A percentile compares a stretch with the other conserved stretches of the same genome.
Conservation (phyloP, 352 stramenopile genomes). For the Globisporangium orthogonon region DNA sequence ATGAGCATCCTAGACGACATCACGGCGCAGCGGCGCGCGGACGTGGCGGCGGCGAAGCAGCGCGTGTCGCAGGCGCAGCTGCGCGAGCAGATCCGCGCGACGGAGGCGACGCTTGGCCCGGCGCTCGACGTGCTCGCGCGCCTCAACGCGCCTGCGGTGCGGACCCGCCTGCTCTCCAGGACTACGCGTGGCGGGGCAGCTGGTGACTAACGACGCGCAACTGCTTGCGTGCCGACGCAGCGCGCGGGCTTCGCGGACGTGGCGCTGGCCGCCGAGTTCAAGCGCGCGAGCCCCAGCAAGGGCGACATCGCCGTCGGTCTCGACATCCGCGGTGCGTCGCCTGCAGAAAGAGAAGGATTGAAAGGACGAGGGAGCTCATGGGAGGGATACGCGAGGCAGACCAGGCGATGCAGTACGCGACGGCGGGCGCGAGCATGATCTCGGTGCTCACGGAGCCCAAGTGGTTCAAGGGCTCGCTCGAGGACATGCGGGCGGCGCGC, state of each 20-base stretch:
- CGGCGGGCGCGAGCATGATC: slow-evolving; percentile 93
- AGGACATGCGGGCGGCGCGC: slow-evolving; percentile 66
- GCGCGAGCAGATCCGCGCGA: slow-evolving; percentile 59
- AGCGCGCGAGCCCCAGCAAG: slow-evolving; percentile 96
- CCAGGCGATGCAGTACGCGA: slow-evolving; percentile 89
- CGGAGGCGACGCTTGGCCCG: slow-evolving; percentile 73
- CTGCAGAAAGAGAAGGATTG: neutral
- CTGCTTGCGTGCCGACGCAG: slow-evolving; percentile 16
- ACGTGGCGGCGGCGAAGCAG: slow-evolving; percentile 59
- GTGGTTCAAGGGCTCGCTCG: slow-evolving; percentile 96
- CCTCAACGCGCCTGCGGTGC: slow-evolving; percentile 69
- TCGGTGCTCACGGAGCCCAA: slow-evolving; percentile 96
- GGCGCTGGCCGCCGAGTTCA: slow-evolving; percentile 97
- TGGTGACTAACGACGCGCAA: neutral
- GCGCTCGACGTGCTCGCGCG: slow-evolving; percentile 86
- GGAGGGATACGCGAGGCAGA: slow-evolving; percentile 25
- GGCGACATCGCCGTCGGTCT: slow-evolving; percentile 90
- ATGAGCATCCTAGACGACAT: slow-evolving; percentile 82
- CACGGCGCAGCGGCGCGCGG: slow-evolving; percentile 56
- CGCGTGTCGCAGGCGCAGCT: slow-evolving; percentile 43
- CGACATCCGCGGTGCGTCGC: slow-evolving; percentile 50
- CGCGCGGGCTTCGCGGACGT: slow-evolving; percentile 65
- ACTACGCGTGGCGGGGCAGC: neutral
- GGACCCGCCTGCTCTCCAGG: slow-evolving; percentile 9
- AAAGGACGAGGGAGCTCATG: neutral